Percentiles rank a stretch among this genome's conserved stretches.
phyloP scores from a whole-genome alignment of 1,284 basidiomycete genomes.

The Ceratobasidium sp. region DNA sequence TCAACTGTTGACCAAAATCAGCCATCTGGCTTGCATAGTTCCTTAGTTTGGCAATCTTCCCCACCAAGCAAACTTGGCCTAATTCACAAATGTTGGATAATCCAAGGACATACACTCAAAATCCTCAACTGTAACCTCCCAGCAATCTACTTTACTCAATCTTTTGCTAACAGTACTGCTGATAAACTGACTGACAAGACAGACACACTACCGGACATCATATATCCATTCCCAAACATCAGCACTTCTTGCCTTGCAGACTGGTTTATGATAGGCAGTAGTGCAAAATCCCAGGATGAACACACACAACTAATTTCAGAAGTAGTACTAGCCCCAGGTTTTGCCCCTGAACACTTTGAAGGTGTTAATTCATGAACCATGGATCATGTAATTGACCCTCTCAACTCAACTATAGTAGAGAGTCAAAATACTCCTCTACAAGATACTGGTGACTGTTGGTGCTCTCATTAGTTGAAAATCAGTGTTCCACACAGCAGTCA shows the following conservation, averaged over 20 bases:
- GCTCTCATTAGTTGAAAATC: neutral
- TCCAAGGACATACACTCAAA: neutral
- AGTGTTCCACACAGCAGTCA: conserved; percentile 1
- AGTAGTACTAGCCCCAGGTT: neutral
- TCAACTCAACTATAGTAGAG: neutral
- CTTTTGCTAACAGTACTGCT: neutral
- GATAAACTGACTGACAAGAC: neutral
- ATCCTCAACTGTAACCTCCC: neutral
- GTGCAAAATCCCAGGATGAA: neutral
- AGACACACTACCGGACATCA: neutral
- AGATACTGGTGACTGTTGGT: neutral
- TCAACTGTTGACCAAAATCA: too few species aligned
- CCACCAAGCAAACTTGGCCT: neutral
- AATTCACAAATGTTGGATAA: neutral
- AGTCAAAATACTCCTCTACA: neutral
- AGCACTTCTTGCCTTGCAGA: conserved; percentile 19
- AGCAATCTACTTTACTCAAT: neutral
- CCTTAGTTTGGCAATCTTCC: neutral
- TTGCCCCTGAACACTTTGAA: conserved; percentile 1
- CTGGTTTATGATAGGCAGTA: conserved; percentile 1
- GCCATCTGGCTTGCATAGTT: neutral
- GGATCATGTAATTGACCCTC: neutral
- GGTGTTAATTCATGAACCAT: neutral
- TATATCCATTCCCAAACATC: conserved; percentile 11
- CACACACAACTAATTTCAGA: neutral